Percentiles rank a stretch among this genome's conserved stretches.
phyloP scores from a whole-genome alignment of 2,329 filamentous ascomycete genomes.

The Colletotrichum chlorophyti region DNA sequence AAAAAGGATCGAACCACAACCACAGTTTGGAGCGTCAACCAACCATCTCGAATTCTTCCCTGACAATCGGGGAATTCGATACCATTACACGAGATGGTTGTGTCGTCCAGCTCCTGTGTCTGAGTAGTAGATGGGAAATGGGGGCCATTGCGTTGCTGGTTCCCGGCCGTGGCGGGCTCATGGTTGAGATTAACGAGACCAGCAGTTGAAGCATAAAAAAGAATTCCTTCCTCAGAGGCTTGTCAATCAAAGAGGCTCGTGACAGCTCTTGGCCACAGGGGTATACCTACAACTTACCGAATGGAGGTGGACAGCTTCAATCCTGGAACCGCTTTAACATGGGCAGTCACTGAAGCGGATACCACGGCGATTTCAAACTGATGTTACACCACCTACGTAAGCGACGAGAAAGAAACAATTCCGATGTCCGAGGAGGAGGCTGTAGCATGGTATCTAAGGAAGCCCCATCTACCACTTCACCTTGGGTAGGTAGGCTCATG shows the following conservation, averaged over 20 bases:
- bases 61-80: background rate
- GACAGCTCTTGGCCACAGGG: conserved; percentile 9
- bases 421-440: too few relatives aligned
- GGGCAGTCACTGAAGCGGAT: background rate
- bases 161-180: background rate
- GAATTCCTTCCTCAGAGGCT: conserved; percentile 7
- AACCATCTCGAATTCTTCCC: background rate
- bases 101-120: background rate
- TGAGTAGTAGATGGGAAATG: conserved; percentile 1
- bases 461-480: too few relatives aligned
- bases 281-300: background rate
- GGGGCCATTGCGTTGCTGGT: background rate
- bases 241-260: background rate
- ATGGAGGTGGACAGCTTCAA: conserved; percentile 1
- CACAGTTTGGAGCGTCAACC: conserved; percentile 5
- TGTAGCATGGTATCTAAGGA: too few relatives aligned
- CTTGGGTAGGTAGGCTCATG: too few relatives aligned
- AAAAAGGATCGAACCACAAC: background rate
- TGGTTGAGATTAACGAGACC: background rate
- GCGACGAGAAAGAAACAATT: background rate
- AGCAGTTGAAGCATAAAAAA: conserved; percentile 1
- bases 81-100: background rate
- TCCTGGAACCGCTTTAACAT: background rate
- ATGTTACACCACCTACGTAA: too few relatives aligned
- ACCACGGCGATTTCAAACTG: background rate